Evolutionary conservation across 2,329 filamentous ascomycete species (phyloP).

Genomic region (Blastomyces silverae): DNA sequence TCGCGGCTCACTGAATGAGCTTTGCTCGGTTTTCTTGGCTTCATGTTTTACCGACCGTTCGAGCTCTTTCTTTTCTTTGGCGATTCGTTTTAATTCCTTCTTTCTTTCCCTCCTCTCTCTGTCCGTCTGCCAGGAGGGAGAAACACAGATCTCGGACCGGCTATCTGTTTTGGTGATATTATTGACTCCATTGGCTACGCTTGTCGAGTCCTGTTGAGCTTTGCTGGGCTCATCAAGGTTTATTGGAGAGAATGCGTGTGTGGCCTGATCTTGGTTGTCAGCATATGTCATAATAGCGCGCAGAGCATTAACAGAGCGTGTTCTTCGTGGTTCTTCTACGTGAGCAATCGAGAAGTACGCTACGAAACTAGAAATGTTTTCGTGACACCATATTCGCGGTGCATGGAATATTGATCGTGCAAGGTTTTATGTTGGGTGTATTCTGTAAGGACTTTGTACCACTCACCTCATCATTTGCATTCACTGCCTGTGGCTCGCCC

Average conservation of each 20-base stretch:
- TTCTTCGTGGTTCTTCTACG: neutral
- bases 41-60: slow-evolving; percentile 19
- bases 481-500: neutral
- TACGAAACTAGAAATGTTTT: neutral
- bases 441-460: neutral
- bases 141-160: slow-evolving; percentile 21
- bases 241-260: neutral
- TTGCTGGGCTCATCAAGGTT: neutral
- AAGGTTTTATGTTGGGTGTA: neutral
- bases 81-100: slow-evolving; percentile 19
- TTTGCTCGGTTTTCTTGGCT: slow-evolving; percentile 12
- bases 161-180: neutral
- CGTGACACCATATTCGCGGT: neutral
- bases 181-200: neutral
- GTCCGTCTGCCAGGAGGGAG: slow-evolving; percentile 20
- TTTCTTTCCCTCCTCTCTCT: slow-evolving; percentile 19
- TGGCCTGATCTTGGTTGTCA: neutral
- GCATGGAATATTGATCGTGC: neutral
- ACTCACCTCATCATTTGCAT: neutral
- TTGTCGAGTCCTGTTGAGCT: neutral
- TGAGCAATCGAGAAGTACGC: neutral
- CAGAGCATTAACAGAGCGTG: neutral
- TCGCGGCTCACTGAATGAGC: slow-evolving; percentile 17
- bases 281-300: neutral
- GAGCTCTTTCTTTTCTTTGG: slow-evolving; percentile 21